phyloP scores from a whole-genome alignment of 2,329 filamentous ascomycete genomes.

The Epichloe brachyelytri region DNA sequence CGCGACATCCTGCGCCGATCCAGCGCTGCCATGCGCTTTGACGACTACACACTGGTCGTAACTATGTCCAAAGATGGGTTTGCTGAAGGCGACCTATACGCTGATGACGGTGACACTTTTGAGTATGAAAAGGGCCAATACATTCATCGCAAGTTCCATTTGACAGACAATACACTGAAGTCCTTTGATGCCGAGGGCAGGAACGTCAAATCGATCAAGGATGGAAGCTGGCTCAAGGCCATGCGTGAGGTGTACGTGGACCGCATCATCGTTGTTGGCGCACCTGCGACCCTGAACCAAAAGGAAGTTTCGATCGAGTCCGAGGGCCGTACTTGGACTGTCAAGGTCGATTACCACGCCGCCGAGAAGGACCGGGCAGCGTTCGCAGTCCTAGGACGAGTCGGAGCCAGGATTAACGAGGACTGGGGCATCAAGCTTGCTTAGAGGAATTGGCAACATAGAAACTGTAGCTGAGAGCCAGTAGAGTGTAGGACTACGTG shows the following conservation, averaged over 20 bases:
- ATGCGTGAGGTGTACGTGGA: constrained; percentile 73
- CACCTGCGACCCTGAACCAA: constrained; percentile 59
- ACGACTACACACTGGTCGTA: constrained; percentile 87
- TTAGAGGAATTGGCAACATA: neutral
- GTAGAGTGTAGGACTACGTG: neutral
- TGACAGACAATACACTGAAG: constrained; percentile 46
- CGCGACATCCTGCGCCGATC: constrained; percentile 81
- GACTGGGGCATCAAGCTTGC: constrained; percentile 36
- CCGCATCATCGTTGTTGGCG: constrained; percentile 72
- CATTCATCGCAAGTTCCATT: constrained; percentile 71
- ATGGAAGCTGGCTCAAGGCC: constrained; percentile 62
- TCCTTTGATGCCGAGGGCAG: constrained; percentile 54
- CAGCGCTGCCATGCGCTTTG: constrained; percentile 78
- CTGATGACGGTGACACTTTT: constrained; percentile 89
- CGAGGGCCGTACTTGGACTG: constrained; percentile 40
- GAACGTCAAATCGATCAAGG: constrained; percentile 35
- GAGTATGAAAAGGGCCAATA: constrained; percentile 77
- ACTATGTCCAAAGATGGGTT: constrained; percentile 42
- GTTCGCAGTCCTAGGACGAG: constrained; percentile 39
- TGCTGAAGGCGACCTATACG: constrained; percentile 72
- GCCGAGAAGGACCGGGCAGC: constrained; percentile 33
- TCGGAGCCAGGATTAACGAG: constrained; percentile 37
- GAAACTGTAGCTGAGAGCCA: neutral
- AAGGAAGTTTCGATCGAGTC: constrained; percentile 43
- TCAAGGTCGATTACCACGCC: constrained; percentile 46